phyloP scores from a whole-genome alignment of 2,329 filamentous ascomycete genomes.

The Colletotrichum tofieldiae region DNA sequence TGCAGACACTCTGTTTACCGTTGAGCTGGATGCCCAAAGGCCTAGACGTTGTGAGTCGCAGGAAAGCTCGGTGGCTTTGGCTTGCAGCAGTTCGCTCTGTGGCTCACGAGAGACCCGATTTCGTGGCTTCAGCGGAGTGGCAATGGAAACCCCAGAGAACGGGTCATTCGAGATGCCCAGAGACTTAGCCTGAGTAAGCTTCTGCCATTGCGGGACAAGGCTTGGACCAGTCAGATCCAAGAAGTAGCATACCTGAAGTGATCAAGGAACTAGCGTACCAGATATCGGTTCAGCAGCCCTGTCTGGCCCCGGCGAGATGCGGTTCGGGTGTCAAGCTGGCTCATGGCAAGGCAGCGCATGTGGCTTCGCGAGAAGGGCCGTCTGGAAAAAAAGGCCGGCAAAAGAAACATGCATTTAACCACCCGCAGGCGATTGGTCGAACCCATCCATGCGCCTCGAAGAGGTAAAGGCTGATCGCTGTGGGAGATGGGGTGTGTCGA shows the following conservation, averaged over 20 bases:
- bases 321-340: constrained; percentile 18
- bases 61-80: background rate
- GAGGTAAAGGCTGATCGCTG: constrained; percentile 22
- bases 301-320: constrained; percentile 23
- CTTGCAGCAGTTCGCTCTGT: background rate
- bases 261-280: constrained; percentile 32
- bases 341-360: constrained; percentile 21
- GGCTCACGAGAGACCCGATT: background rate
- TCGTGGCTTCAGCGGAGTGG: background rate
- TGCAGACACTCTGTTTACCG: background rate
- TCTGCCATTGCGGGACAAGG: constrained; percentile 20
- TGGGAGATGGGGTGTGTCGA: constrained; percentile 13
- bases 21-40: background rate
- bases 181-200: constrained; percentile 31
- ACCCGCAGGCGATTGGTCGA: constrained; percentile 41
- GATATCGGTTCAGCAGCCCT: constrained; percentile 15
- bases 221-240: background rate
- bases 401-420: constrained; percentile 49
- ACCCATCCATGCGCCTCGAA: background rate
- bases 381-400: constrained; percentile 47
- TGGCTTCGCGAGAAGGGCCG: constrained; percentile 45
- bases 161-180: background rate
- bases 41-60: background rate
- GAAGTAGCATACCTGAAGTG: background rate
- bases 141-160: background rate